A percentile compares a stretch with the other conserved stretches of the same genome.
Conservation (phyloP, 2,329 filamentous ascomycete genomes). For the Cordyceps farinosa region DNA sequence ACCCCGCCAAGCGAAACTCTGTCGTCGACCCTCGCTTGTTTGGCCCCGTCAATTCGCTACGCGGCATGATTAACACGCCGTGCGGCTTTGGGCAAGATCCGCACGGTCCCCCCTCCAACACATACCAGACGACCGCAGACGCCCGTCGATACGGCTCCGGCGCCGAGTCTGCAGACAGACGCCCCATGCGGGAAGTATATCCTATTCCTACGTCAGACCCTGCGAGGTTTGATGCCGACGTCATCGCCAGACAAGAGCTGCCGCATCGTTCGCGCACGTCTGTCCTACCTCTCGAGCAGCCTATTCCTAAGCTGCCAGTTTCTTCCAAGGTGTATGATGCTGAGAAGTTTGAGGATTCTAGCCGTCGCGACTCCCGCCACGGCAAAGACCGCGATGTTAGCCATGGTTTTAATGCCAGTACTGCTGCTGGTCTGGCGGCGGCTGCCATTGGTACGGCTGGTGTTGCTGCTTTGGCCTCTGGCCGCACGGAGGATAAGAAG, state of each 20-base stretch:
- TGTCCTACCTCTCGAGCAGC: conserved; percentile 74
- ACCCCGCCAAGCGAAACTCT: conserved; percentile 40
- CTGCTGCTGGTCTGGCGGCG: conserved; percentile 47
- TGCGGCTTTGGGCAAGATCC: conserved; percentile 49
- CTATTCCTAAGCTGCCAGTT: conserved; percentile 73
- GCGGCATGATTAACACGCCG: conserved; percentile 50
- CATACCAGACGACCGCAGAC: conserved; percentile 22
- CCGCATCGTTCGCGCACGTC: conserved; percentile 48
- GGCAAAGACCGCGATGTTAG: conserved; percentile 3
- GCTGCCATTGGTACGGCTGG: conserved; percentile 48
- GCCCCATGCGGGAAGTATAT: conserved; percentile 59
- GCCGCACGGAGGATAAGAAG: conserved; percentile 24
- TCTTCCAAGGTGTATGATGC: conserved; percentile 64
- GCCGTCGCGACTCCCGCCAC: conserved; percentile 31
- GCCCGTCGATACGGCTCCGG: conserved; percentile 24
- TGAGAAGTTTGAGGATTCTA: conserved; percentile 37
- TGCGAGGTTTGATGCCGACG: conserved; percentile 54
- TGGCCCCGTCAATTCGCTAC: conserved; percentile 59
- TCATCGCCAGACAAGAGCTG: conserved; percentile 36
- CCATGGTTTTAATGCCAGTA: conserved; percentile 37
- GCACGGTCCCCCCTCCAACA: conserved; percentile 27
- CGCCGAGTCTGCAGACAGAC: conserved; percentile 21
- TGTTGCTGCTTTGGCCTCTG: conserved; percentile 33
- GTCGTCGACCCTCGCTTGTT: conserved; percentile 57
- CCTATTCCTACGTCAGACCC: conserved; percentile 66